phyloP scores from a whole-genome alignment of 306 rosid species.

The barrel medic (Medicago truncatula) region MtrunA17r5.0-ANR NC_053048.1:674001-674500 shows the following conservation, averaged over 20 bases:
- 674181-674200: no score
- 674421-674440: conserved; percentile 52
- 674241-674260: background rate
- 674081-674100: background rate
- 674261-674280: background rate
- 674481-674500: conserved; percentile 46
- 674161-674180: background rate
- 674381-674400: conserved; percentile 52
- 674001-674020: background rate
- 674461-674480: conserved; percentile 38
- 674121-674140: background rate
- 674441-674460: conserved; percentile 39
- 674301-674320: conserved; percentile 44
- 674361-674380: conserved; percentile 44
- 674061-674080: no score
- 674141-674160: background rate
- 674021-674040: background rate
- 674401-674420: conserved; percentile 49
- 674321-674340: conserved; percentile 48
- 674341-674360: conserved; percentile 47
- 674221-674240: no score
- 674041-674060: background rate
- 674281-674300: conserved; percentile 2
- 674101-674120: background rate
- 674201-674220: background rate